Evolutionary conservation across 441 rosid species (phyloP), one percentile per base, ranked within the genome.

Genomic region (Gossypium gossypioides): DNA sequence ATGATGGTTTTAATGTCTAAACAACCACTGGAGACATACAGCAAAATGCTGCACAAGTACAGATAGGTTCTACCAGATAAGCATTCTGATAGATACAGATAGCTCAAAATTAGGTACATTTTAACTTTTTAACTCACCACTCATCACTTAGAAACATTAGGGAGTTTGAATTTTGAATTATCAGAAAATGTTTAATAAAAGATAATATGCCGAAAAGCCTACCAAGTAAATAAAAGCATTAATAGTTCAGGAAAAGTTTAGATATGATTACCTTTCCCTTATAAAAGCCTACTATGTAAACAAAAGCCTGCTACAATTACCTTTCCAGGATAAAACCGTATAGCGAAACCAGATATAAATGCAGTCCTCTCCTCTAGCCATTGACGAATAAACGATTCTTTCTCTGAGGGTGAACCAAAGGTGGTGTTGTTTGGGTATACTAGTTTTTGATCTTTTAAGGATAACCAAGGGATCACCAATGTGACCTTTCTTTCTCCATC

Each of bases 391-490:
- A 83, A 89, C 12, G 75, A 75, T 77, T 91, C 93, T 0, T 92
- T 98, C 72, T 92, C 89, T 0, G 89, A 77, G 12, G 93, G 93
- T 19, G 92, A 83, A 74, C 13, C n/a, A 77, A 95, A 92, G 0
- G 85, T 83, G 74, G 85, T 79, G 79, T 69, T 73, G 68, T 64
- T 72, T 7, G 97, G 97, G 70, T 91, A 92, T 1, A 95, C 96
- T 74, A 95, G 83, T 42, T 59, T 76, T 69, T 95, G 99, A 80
- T 95, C 86, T 21, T 86, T 79, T 64, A 84, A 29, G 15, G 97
- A 89, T 57, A 95, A 68, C 99, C 99, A 92, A 10, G 99, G 99
- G 84, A 95, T 86, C 72, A 91, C 97, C 88, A 95, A 82, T 72
- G 97, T 87, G 74, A 95, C 84, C 21, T 79, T 81, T 71, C 84